phyloP scores from a whole-genome alignment of 2,329 filamentous ascomycete species.

The Exophiala xenobiotica region DNA sequence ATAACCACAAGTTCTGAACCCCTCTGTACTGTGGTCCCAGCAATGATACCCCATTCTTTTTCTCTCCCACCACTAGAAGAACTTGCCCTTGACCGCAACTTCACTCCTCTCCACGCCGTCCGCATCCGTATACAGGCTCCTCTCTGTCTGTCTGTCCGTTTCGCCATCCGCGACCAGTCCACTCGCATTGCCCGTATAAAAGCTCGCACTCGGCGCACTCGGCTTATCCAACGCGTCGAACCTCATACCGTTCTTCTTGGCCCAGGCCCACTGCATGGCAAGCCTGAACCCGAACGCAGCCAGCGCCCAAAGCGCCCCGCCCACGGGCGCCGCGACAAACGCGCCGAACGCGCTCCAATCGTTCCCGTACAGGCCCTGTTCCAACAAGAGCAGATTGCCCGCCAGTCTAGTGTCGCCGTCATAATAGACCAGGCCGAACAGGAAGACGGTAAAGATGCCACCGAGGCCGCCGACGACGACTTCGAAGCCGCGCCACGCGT shows the following conservation, averaged over 20 bases:
- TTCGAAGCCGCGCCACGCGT: slow-evolving; percentile 78
- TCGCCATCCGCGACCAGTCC: no score
- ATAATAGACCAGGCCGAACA: slow-evolving; percentile 79
- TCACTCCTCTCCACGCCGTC: slow-evolving; percentile 29
- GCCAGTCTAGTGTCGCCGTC: slow-evolving; percentile 60
- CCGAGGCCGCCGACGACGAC: slow-evolving; percentile 75
- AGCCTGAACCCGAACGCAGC: slow-evolving; percentile 63
- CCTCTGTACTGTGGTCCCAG: no score
- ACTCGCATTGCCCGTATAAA: slow-evolving; percentile 30
- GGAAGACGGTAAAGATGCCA: slow-evolving; percentile 74
- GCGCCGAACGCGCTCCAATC: slow-evolving; percentile 82
- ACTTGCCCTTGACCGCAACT: slow-evolving; percentile 29
- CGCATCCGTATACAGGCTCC: slow-evolving; percentile 17
- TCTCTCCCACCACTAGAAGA: slow-evolving; percentile 22
- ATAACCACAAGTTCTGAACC: no score
- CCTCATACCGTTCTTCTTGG: slow-evolving; percentile 58
- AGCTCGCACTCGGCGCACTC: slow-evolving; percentile 19
- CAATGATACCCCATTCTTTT: not conserved
- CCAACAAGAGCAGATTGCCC: slow-evolving; percentile 67
- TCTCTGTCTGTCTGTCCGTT: slow-evolving; percentile 12
- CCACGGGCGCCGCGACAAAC: slow-evolving; percentile 76
- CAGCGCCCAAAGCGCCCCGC: slow-evolving; percentile 70
- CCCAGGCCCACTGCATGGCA: slow-evolving; percentile 55
- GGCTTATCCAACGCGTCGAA: slow-evolving; percentile 69
- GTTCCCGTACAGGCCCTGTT: slow-evolving; percentile 70